Base-by-base conservation (phyloP, 768 basidiomycete species). In the Vishniacozyma victoriae region DNA sequence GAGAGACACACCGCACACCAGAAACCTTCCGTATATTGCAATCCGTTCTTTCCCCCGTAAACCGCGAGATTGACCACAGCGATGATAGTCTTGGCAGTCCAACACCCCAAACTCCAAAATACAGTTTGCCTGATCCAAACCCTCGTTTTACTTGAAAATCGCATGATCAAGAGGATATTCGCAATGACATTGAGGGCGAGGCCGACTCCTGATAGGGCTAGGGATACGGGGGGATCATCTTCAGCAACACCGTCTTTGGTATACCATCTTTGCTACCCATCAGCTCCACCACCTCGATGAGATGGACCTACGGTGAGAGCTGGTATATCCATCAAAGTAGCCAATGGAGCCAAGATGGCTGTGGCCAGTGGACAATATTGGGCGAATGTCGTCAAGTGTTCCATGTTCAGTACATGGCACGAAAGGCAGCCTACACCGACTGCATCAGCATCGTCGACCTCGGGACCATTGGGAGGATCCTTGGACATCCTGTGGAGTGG, bases 291-390 rank as follows among this genome's bases (percentile, higher is more conserved):
- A 11, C 9, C 31, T 20, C 22, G 16, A 39, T 14, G 14, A 27
- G 19, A n/a, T 38, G 5, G 22, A 58, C 62, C 55, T 44, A 72
- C 68, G 5, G 62, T 60, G 18, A 74, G 48, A 3, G 71, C 73
- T 4, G 73, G 73, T 20, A 74, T 73, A 41, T 73, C 72, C 12
- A 72, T 41, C 35, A 74, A 51, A n/a, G 70, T 73, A 3, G 66
- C 57, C 6, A 74, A 51, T 3, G 73, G 73, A 5, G 73, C 73
- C 4, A 71, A 41, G 20, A 74, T 58, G 13, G 73, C 71, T 0
- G 71, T 62, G 15, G 71, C 46, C 22, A 74, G 47, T 2, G 71
- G 72, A 44, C 58, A 59, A 36, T 63, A 60, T 24, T 61, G 55
- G 19, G 54, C 54, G 29, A 64, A 43, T 16, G 29, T 45, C 35